Base-by-base conservation (phyloP, 208 protist genomes). In the Leptomonas pyrrhocoris region DNA sequence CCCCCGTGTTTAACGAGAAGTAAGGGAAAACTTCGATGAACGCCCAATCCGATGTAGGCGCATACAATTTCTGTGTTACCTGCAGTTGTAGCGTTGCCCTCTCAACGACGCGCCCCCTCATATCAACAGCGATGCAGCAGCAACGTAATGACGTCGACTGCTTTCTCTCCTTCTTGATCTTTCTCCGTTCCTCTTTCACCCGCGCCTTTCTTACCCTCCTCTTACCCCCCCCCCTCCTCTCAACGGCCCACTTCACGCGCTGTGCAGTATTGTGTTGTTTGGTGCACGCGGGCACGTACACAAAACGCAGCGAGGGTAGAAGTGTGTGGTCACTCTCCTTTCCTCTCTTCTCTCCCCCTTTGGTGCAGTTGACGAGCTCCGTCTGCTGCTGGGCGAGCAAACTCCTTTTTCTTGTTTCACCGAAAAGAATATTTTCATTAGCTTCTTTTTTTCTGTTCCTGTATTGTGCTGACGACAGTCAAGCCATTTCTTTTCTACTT, bases 261-360 rank as follows among this genome's bases (percentile, higher is more conserved):
- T 59, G n/a, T 38, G 21, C 59, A 30, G 12, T 38, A 9, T 40
- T 57, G 25, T 57, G 18, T 7, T 51, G n/a, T 9, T 38, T 36
- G 30, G 9, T 57, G 30, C 43, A 34, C 58, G 21, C 9, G 43
- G 58, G 16, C 23, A 40, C 42, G 42, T 3, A 51, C 58, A 25
- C 23, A n/a, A 2, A 38, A 38, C 36, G 36, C 55, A 48, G 4
- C 2, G 31, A 56, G 50, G 25, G 27, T 56, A 16, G 23, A 31
- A 54, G 51, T 68, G 45, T 59, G 53, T 69, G 50, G 72, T 23
- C 23, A 72, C 58, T 21, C 46, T 74, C 51, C 50, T 56, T 36
- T 9, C 15, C 9, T 30, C 16, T 23, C 1, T 31, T 56, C 2
- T 56, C 34, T 25, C 27, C 6, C n/a, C 13, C 50, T 2, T n/a